Percentiles rank a stretch among this genome's conserved stretches.
phyloP scores from a whole-genome alignment of 1,284 basidiomycete genomes.

The Pseudozyma tsukubaensis region DNA sequence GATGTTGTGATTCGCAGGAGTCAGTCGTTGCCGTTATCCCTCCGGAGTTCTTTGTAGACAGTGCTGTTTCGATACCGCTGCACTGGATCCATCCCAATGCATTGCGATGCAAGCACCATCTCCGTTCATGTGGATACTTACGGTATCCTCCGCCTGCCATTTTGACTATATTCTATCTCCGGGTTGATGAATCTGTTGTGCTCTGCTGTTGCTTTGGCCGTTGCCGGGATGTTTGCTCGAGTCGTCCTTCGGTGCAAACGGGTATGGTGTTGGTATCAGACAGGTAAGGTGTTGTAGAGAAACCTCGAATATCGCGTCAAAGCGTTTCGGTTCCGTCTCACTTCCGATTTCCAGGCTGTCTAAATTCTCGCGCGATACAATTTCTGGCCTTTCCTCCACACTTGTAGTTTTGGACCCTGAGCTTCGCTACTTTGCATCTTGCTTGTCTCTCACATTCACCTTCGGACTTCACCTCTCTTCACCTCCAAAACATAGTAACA shows the following conservation, averaged over 20 bases:
- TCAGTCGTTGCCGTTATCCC: not conserved
- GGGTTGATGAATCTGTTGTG: not conserved
- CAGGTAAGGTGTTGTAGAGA: slow-evolving; percentile 3
- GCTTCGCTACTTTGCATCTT: slow-evolving; percentile 7
- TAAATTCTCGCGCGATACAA: slow-evolving; percentile 22
- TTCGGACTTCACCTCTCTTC: not conserved
- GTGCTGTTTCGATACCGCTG: not conserved
- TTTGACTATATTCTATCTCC: slow-evolving; percentile 13
- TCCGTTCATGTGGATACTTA: slow-evolving; percentile 23
- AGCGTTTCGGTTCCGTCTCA: slow-evolving; percentile 36
- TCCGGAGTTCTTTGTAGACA: not conserved
- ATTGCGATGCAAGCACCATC: too few relatives aligned
- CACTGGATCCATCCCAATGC: not conserved
- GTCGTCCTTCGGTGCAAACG: not conserved
- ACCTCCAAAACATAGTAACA: not conserved
- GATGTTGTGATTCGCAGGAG: not conserved
- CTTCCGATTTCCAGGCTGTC: not conserved
- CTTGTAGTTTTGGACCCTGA: slow-evolving; percentile 2
- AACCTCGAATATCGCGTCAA: slow-evolving; percentile 15
- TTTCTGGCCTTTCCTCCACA: slow-evolving; percentile 16
- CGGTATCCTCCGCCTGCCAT: slow-evolving; percentile 65
- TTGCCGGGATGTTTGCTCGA: slow-evolving; percentile 1
- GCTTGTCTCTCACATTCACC: not conserved
- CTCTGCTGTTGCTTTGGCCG: not conserved
- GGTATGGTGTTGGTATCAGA: not conserved